phyloP scores from a whole-genome alignment of 2,329 filamentous ascomycete genomes.

The Aspergillus persii region DNA sequence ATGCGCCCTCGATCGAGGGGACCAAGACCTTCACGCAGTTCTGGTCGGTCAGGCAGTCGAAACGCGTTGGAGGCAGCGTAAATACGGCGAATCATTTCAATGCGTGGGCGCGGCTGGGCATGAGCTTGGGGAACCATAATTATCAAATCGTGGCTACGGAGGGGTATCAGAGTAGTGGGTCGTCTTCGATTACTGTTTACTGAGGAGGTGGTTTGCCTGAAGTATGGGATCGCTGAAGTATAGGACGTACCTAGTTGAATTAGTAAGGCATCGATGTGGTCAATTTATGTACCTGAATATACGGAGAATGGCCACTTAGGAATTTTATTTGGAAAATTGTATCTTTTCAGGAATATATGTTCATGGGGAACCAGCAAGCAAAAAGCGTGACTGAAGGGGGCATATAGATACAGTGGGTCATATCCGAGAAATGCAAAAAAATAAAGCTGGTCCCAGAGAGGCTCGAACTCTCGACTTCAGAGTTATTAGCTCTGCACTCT shows the following conservation, averaged over 20 bases:
- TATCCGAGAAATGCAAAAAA: not conserved
- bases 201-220: not conserved
- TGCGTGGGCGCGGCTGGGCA: slow-evolving; percentile 32
- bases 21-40: slow-evolving; percentile 45
- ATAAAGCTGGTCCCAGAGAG: not conserved
- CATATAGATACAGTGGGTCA: too few species aligned
- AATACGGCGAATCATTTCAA: slow-evolving; percentile 39
- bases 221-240: too few species aligned
- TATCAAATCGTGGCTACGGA: slow-evolving; percentile 46
- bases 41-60: slow-evolving; percentile 40
- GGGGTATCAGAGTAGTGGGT: slow-evolving; percentile 43
- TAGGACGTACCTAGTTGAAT: too few species aligned
- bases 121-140: slow-evolving; percentile 35
- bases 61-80: slow-evolving; percentile 36
- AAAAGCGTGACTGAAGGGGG: too few species aligned
- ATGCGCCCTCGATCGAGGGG: slow-evolving; percentile 41
- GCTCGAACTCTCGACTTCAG: not conserved
- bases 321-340: too few species aligned
- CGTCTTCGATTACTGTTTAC: slow-evolving; percentile 37
- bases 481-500: slow-evolving; percentile 2
- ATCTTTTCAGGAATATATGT: too few species aligned
- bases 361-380: too few species aligned
- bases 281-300: too few species aligned
- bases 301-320: too few species aligned
- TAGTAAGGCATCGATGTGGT: too few species aligned